phyloP scores from a whole-genome alignment of 2,329 filamentous ascomycete species.

The Ampelomyces quisqualis region DNA sequence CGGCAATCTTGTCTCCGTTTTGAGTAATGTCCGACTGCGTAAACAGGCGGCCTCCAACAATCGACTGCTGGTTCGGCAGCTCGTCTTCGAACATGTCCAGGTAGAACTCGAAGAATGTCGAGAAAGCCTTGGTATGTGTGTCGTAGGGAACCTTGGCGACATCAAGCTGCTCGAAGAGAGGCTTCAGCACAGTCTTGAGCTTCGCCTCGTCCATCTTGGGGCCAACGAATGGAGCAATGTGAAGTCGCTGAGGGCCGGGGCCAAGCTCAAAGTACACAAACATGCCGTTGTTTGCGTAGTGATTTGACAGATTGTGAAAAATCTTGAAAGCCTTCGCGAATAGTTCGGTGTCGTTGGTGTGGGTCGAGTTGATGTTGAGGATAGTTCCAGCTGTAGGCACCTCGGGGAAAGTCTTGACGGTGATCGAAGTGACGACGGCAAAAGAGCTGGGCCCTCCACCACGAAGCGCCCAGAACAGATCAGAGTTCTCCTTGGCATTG shows the following conservation, averaged over 20 bases:
- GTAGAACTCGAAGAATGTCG: constrained; percentile 42
- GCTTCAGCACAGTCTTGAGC: constrained; percentile 29
- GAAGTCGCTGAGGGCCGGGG: constrained; percentile 28
- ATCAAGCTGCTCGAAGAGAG: constrained; percentile 32
- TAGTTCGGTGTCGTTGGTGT: constrained; percentile 34
- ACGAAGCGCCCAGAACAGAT: constrained; percentile 43
- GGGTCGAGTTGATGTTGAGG: constrained; percentile 40
- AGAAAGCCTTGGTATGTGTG: constrained; percentile 31
- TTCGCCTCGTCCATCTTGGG: constrained; percentile 35
- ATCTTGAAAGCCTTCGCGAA: constrained; percentile 34
- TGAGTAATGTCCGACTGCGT: constrained; percentile 30
- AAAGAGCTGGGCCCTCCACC: constrained; percentile 38
- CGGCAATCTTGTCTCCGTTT: constrained; percentile 25
- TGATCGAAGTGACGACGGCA: constrained; percentile 35
- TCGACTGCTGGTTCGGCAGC: constrained; percentile 28
- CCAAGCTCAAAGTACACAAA: constrained; percentile 41
- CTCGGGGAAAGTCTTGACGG: constrained; percentile 39
- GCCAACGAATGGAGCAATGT: constrained; percentile 38
- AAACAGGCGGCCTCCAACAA: constrained; percentile 39
- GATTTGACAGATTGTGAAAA: constrained; percentile 40
- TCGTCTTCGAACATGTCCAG: constrained; percentile 43
- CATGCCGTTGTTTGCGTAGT: constrained; percentile 36
- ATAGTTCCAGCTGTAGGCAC: constrained; percentile 36
- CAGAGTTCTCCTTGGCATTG: constrained; percentile 37
- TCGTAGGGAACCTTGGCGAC: constrained; percentile 36